Base-by-base conservation (phyloP, 2,329 filamentous ascomycete genomes). In the Byssoonygena ceratinophila region DNA sequence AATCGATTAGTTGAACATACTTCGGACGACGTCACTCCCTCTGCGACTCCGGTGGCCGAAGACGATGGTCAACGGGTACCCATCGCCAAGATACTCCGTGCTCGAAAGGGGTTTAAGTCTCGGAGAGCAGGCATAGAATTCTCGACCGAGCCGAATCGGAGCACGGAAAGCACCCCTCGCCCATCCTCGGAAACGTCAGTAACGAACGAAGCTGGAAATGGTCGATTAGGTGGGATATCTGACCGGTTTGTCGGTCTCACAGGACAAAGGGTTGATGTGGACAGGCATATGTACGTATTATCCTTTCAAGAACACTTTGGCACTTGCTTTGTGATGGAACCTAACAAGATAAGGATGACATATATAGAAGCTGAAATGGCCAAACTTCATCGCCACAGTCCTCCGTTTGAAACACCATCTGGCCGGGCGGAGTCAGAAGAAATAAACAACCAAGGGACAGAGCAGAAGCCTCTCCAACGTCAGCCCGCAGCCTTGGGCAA, bases 331-430 rank as follows among this genome's bases (percentile, higher is more conserved):
- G 47, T 49, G 32, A 37, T 50, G 39, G 23, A 56, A 62, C 70
- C 78, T 83, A 77, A 83, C 77, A 69, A 69, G 71, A 72, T 76
- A 76, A 83, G 80, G 79, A 77, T 78, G 72, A 75, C 75, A 60
- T 84, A 78, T 71, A 76, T 84, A 84, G 80, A 83, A 65, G 76
- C 78, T 56, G 79, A 81, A 66, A 68, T 83, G 71, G 79, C 79
- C 74, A 79, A 78, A 68, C 69, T 59, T 59, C 57, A 58, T 45
- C 41, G 43, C 25, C 47, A 40, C 23, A 46, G 43, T 40, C 54
- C 40, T 43, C 36, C 32, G n/a, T 20, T 23, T 34, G 52, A 54
- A 23, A 18, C 51, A 12, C 22, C 32, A 37, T 41, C 45, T 18
- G 14, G 36, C 20, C 22, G 43, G 27, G 8, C 22, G 29, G 25